Evolutionary conservation across 495 filamentous ascomycete species (phyloP).

Genomic region (Aspergillus hancockii): DNA sequence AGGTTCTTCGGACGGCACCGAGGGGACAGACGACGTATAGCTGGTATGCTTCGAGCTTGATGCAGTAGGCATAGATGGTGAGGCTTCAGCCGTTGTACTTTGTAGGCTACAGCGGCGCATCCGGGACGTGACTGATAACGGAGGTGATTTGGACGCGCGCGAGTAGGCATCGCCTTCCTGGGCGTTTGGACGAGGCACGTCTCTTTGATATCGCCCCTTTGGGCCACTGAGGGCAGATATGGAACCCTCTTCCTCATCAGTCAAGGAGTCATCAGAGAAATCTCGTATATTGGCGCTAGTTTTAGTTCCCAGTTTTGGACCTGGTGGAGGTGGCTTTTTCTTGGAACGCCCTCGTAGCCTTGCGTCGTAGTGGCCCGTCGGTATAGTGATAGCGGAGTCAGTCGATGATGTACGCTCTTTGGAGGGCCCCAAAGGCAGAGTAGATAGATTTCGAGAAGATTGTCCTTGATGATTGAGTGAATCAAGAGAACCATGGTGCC

Average conservation of each 20-base stretch:
- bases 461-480: constrained; percentile 9
- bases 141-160: constrained; percentile 38
- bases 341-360: constrained; percentile 28
- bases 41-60: constrained; percentile 42
- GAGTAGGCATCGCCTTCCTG: constrained; percentile 21
- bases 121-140: constrained; percentile 44
- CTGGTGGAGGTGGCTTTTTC: constrained; percentile 4
- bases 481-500: constrained; percentile 16
- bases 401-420: constrained; percentile 11
- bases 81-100: constrained; percentile 31
- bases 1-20: constrained; percentile 32
- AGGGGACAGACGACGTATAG: constrained; percentile 37
- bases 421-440: not conserved
- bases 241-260: constrained; percentile 28
- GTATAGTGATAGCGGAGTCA: constrained; percentile 25
- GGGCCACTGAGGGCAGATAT: constrained; percentile 7
- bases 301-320: constrained; percentile 17
- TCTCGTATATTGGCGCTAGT: not conserved
- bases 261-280: constrained; percentile 12
- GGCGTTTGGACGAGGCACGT: not conserved
- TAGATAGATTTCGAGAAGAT: constrained; percentile 12
- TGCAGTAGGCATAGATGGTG: constrained; percentile 30
- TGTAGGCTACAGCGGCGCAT: constrained; percentile 46
- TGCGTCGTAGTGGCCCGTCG: constrained; percentile 42
- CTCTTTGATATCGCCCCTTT: constrained; percentile 17